Evolutionary conservation across 2,329 filamentous ascomycete species (phyloP).

Genomic region (Lomentospora prolificans): DNA sequence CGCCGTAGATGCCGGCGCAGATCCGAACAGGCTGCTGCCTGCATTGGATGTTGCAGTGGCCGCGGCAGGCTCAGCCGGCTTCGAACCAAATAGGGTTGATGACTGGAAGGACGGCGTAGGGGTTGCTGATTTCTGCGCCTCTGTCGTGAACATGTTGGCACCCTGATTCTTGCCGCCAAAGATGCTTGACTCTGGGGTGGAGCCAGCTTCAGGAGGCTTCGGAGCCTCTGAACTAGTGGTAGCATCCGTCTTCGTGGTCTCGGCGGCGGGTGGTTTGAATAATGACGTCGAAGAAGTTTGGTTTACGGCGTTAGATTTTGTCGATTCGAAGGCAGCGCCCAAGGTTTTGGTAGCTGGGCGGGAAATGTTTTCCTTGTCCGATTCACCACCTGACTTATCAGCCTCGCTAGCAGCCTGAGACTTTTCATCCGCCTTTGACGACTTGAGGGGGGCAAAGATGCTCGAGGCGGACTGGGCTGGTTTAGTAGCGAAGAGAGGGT

Average conservation of each 20-base stretch:
- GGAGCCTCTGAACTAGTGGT: background rate
- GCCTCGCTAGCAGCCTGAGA: constrained; percentile 17
- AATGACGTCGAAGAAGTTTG: background rate
- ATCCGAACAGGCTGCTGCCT: constrained; percentile 13
- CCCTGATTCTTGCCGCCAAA: constrained; percentile 20
- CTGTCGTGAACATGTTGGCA: background rate
- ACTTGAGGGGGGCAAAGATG: constrained; percentile 26
- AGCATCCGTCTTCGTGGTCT: constrained; percentile 5
- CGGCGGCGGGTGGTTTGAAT: constrained; percentile 4
- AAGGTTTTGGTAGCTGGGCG: constrained; percentile 14
- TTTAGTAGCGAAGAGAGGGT: constrained; percentile 27
- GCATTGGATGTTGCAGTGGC: constrained; percentile 12
- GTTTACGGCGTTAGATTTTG: background rate
- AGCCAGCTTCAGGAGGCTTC: background rate
- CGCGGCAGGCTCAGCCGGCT: constrained; percentile 19
- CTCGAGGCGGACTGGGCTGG: constrained; percentile 21
- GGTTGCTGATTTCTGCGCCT: background rate
- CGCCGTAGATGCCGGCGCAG: constrained; percentile 8
- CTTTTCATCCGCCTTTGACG: constrained; percentile 18
- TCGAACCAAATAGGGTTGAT: constrained; percentile 22
- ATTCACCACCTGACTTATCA: constrained; percentile 26
- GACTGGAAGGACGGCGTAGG: background rate
- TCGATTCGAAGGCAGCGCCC: background rate
- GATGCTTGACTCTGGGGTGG: constrained; percentile 4
- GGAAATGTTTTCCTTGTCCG: constrained; percentile 34